Evolutionary conservation across 768 basidiomycete species (phyloP).

Genomic region (Polyporus arcularius): DNA sequence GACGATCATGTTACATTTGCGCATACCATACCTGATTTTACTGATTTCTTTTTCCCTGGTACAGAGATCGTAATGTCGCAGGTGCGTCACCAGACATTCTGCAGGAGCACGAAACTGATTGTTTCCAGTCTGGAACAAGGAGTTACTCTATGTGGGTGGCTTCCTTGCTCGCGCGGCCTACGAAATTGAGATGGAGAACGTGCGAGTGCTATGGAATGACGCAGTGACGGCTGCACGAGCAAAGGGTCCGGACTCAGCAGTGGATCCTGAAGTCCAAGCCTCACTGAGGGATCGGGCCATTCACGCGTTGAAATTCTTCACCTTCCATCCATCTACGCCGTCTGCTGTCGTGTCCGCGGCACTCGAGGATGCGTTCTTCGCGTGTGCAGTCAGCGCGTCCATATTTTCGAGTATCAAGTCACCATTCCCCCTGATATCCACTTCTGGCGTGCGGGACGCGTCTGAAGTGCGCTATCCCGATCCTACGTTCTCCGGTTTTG

Average conservation of each 20-base stretch:
- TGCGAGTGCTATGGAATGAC: constrained; percentile 63
- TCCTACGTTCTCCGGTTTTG: constrained; percentile 66
- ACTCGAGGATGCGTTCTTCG: constrained; percentile 80
- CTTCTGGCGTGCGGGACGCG: constrained; percentile 66
- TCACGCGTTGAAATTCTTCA: constrained; percentile 88
- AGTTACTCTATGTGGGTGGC: constrained; percentile 83
- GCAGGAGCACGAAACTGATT: neutral
- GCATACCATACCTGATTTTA: neutral
- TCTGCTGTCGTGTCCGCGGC: constrained; percentile 71
- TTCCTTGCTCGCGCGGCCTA: constrained; percentile 82
- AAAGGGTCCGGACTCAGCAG: constrained; percentile 1
- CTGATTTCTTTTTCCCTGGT: neutral
- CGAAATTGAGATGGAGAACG: constrained; percentile 71
- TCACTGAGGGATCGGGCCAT: constrained; percentile 63
- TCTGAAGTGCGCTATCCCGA: constrained; percentile 75
- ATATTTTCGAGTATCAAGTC: constrained; percentile 19
- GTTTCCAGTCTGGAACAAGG: constrained; percentile 80
- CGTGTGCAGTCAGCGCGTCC: constrained; percentile 42
- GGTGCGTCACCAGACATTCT: constrained; percentile 40
- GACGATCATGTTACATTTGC: neutral
- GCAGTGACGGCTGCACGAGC: constrained; percentile 35
- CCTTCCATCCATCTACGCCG: constrained; percentile 86
- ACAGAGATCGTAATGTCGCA: constrained; percentile 79
- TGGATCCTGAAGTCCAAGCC: constrained; percentile 40
- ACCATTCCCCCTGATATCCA: constrained; percentile 73